phyloP scores from a whole-genome alignment of 805 yeast genomes.

The Saturnispora silvae region DNA sequence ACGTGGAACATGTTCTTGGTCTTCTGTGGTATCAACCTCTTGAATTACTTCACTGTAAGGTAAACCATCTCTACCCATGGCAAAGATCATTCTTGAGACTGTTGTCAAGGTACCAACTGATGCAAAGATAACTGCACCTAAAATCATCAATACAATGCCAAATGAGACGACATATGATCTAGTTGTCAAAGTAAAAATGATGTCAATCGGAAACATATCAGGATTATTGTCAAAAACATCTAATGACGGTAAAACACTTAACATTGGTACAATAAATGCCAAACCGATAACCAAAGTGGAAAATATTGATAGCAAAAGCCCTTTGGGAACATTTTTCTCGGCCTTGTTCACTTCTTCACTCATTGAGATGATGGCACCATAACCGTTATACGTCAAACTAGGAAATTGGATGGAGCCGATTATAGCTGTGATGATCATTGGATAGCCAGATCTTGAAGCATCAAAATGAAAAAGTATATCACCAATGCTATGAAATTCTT shows the following conservation, averaged over 20 bases:
- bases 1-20: slow-evolving; percentile 53
- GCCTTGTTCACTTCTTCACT: slow-evolving; percentile 75
- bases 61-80: slow-evolving; percentile 75
- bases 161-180: slow-evolving; percentile 60
- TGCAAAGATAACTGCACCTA: slow-evolving; percentile 65
- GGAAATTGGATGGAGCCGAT: slow-evolving; percentile 77
- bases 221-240: slow-evolving; percentile 48
- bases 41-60: slow-evolving; percentile 60
- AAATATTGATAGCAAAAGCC: slow-evolving; percentile 54
- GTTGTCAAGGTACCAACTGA: slow-evolving; percentile 74
- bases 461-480: slow-evolving; percentile 59
- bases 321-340: slow-evolving; percentile 64
- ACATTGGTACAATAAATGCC: slow-evolving; percentile 59
- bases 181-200: slow-evolving; percentile 62
- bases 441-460: slow-evolving; percentile 69
- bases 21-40: slow-evolving; percentile 44
- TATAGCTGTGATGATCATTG: slow-evolving; percentile 56
- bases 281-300: slow-evolving; percentile 62
- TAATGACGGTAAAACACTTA: slow-evolving; percentile 62
- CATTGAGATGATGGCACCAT: slow-evolving; percentile 71
- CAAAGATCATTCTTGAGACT: slow-evolving; percentile 71
- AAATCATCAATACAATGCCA: slow-evolving; percentile 51
- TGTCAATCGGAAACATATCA: slow-evolving; percentile 67
- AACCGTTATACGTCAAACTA: slow-evolving; percentile 71
- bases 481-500: slow-evolving; percentile 45